Base-by-base conservation (phyloP, 805 yeast genomes). In the Candida taoyuanica region DNA sequence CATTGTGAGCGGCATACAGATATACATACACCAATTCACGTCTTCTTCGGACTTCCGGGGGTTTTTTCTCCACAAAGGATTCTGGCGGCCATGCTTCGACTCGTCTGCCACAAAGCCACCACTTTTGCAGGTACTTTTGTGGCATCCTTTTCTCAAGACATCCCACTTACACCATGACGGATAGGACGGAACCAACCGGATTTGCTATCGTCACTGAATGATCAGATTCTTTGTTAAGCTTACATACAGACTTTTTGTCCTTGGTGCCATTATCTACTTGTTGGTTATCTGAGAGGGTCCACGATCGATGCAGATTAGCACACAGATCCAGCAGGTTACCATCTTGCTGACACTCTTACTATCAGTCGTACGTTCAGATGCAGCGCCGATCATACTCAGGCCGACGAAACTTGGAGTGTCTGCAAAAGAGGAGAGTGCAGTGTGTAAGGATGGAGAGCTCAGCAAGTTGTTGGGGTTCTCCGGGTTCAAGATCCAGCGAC, bases 401-500 rank as follows among this genome's bases (percentile, higher is more conserved):
- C 19, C 25, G 33, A 5, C 18, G 20, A 15, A 19, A 17, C 29
- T 7, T 12, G 30, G 36, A 13, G 26, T 33, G 4, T 3, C 23
- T 4, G 6, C 26, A 11, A 17, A 28, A 15, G 19, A 33, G 12
- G 33, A 20, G 18, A 17, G 26, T n/a, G 30, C 36, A 11, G 15
- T 27, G 17, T 33, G 40, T 30, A 11, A 18, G 8, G 32, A 25
- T n/a, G 36, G 37, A 19, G 27, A 29, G 9, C 23, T 32, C n/a
- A 36, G 17, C 34, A 37, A 28, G 30, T 32, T 31, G 24, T 21
- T 31, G 11, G 62, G 56, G 42, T 80, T 70, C 47, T 65, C 78
- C 1, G 87, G 87, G 0, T 74, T 77, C 48, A 71, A 72, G 39
- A 58, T 79, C 2, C 70, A 70, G 34, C 63, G 80, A 35, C 68